Base-by-base conservation (phyloP, 75 land plant genomes). In the Pseudotsuga menziesii region DNA sequence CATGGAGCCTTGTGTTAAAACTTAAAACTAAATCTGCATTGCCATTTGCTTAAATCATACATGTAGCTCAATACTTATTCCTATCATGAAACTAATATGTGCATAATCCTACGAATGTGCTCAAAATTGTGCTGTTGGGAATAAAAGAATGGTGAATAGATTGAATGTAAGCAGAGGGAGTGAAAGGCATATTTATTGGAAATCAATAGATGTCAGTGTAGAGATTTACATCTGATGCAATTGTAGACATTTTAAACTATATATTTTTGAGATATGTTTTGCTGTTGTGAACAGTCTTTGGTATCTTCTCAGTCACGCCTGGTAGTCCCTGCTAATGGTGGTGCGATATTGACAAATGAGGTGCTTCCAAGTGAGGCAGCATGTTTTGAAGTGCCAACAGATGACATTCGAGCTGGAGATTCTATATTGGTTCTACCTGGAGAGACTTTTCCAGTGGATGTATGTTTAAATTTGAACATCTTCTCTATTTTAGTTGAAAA, bases 381-480 rank as follows among this genome's bases (percentile, higher is more conserved):
- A 29, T 83, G 87, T 56, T 75, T 92, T 80, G 90, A 90, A 81
- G 93, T 97, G 44, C 86, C 91, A 14, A 88, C 94, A n/a, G 90
- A 94, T 81, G 90, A 94, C 77, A 84, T 97, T 76, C 90, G 98
- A 12, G 71, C 88, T 71, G 99, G 99, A 72, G 99, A 97, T 69
- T 87, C 81, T 26, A 74, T 97, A n/a, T 74, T 97, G 78, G 98
- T 94, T 72, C 83, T 97, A 23, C 98, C 99, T 44, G 99, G 99
- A 8, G 99, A 97, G 77, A 90, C 93, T 14, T 88, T 97, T 70
- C 98, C 99, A 80, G 89, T 97, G 12, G 99, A 97, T 88, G 99
- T 94, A 88, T 64, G 97, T 82, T 70, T 22, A 54, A 48, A 76
- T 48, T 48, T 48, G 13, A 69, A 2, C 41, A 9, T 20, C 9